These are phyloP conservation scores for Leptosphaerulina australis DNA, from an alignment of 2,329 filamentous ascomycete genomes.

Conservation along the genomic window DNA sequence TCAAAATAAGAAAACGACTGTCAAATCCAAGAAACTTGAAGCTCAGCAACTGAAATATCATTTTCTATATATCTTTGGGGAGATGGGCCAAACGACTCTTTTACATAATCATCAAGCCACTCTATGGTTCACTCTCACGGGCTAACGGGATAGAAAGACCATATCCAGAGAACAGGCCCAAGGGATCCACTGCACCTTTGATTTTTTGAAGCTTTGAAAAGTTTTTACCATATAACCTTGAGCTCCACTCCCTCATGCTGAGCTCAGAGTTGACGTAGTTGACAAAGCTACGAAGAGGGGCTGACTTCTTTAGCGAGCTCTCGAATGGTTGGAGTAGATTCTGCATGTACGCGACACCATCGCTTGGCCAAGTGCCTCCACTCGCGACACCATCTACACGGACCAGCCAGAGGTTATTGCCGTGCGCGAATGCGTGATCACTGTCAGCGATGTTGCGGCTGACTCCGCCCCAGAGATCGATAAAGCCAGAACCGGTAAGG, in stretches of 20 bases:
- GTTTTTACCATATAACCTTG: constrained; percentile 23
- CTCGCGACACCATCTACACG: constrained; percentile 26
- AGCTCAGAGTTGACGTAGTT: constrained; percentile 30
- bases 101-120: background rate
- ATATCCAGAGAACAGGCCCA: constrained; percentile 22
- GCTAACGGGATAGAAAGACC: constrained; percentile 14
- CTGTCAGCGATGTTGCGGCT: constrained; percentile 21
- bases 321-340: constrained; percentile 24
- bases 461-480: constrained; percentile 30
- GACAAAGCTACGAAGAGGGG: constrained; percentile 23
- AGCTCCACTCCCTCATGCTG: constrained; percentile 22
- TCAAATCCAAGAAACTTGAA: too few relatives aligned
- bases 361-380: constrained; percentile 20
- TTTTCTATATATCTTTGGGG: background rate
- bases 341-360: constrained; percentile 28
- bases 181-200: constrained; percentile 22
- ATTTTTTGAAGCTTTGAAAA: constrained; percentile 22
- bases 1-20: too few relatives aligned
- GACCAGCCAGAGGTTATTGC: constrained; percentile 31
- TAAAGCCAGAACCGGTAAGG: constrained; percentile 21
- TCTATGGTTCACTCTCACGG: background rate
- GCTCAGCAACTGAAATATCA: too few relatives aligned
- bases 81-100: background rate
- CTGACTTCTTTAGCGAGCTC: constrained; percentile 19
- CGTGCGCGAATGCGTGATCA: constrained; percentile 22